Conservation (phyloP, 2,329 filamentous ascomycete genomes). For the Microsporum canis region DNA sequence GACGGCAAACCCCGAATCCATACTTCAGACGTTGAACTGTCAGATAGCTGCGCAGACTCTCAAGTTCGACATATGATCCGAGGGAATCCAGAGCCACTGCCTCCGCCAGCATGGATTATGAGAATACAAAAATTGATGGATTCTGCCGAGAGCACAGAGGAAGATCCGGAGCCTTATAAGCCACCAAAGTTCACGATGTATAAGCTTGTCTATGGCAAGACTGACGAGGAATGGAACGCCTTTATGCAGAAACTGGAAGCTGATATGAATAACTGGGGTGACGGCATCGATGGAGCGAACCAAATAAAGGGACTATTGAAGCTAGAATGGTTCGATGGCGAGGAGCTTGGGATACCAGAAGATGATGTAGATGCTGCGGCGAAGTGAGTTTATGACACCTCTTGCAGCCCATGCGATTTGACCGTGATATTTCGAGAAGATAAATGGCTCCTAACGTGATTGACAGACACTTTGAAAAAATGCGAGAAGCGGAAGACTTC, state of each 20-base stretch:
- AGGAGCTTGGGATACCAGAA: conserved; percentile 14
- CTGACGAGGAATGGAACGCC: conserved; percentile 17
- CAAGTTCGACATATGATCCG: not conserved
- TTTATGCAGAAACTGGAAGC: conserved; percentile 17
- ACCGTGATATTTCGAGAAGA: not conserved
- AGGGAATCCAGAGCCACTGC: conserved; percentile 1
- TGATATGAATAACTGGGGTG: conserved; percentile 19
- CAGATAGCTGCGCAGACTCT: conserved; percentile 7
- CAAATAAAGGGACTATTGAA: conserved; percentile 17
- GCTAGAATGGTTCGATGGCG: conserved; percentile 21
- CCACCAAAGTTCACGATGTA: conserved; percentile 17
- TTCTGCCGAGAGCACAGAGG: not conserved
- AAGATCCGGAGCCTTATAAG: not conserved
- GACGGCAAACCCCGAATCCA: not conserved
- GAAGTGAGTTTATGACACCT: conserved; percentile 1
- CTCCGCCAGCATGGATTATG: not conserved
- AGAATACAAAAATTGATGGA: not conserved
- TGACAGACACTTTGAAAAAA: conserved; percentile 9
- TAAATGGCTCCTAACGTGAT: not conserved
- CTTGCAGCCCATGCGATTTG: not conserved
- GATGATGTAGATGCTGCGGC: conserved; percentile 12
- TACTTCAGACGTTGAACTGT: not conserved
- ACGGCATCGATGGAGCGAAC: conserved; percentile 14
- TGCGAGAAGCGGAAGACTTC: not conserved
- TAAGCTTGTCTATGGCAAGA: conserved; percentile 17